phyloP scores from a whole-genome alignment of 78 protist species.

The Guillardia theta region DNA sequence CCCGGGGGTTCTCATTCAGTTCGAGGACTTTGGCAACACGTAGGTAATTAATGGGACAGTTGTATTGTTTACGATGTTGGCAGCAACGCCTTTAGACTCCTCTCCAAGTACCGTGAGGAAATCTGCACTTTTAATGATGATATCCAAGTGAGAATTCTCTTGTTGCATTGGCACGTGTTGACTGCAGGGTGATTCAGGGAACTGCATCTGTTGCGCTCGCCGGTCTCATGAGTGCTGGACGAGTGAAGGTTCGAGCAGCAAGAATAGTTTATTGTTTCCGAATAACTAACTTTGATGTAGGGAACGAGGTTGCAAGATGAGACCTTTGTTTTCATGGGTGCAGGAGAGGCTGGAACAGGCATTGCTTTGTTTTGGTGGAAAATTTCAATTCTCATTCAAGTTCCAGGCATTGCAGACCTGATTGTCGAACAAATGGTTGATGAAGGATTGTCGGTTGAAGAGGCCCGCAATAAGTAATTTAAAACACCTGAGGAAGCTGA shows the following conservation, averaged over 20 bases:
- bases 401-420: not conserved
- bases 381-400: no score
- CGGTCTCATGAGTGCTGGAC: not conserved
- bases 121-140: slow-evolving; percentile 94
- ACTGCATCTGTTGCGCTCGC: slow-evolving; percentile 35
- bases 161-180: not conserved
- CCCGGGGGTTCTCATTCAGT: slow-evolving; percentile 80
- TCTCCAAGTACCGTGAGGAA: slow-evolving; percentile 72
- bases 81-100: slow-evolving; percentile 61
- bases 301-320: slow-evolving; percentile 53
- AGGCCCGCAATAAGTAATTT: not conserved
- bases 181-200: slow-evolving; percentile 54
- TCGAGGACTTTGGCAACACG: slow-evolving; percentile 89
- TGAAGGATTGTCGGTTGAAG: not conserved
- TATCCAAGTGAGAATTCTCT: slow-evolving; percentile 65
- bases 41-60: no score
- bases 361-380: no score
- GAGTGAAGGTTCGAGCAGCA: no score
- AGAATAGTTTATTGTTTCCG: no score
- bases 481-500: not conserved
- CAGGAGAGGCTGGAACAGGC: slow-evolving; percentile 87
- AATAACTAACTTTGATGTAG: no score
- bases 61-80: no score
- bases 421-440: not conserved
- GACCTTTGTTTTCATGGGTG: slow-evolving; percentile 83